Evolutionary conservation across 2,329 filamentous ascomycete species (phyloP).

Genomic region (Lasiodiplodia gonubiensis): DNA sequence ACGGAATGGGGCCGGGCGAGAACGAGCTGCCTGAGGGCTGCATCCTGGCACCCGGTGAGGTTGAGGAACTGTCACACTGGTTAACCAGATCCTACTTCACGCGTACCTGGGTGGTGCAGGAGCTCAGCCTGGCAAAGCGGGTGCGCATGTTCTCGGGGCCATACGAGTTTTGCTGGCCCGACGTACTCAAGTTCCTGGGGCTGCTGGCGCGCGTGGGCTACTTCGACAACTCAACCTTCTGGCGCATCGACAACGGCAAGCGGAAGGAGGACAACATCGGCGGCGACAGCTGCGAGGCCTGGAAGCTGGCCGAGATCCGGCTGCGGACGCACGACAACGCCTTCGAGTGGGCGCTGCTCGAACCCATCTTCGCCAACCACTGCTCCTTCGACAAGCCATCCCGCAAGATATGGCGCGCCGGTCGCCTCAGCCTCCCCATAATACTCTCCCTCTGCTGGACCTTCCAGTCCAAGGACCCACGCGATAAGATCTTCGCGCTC

Average conservation of each 20-base stretch:
- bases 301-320: conserved; percentile 14
- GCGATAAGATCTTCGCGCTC: conserved; percentile 14
- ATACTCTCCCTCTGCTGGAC: background rate
- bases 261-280: conserved; percentile 5
- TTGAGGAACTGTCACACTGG: conserved; percentile 6
- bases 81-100: conserved; percentile 15
- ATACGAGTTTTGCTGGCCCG: conserved; percentile 11
- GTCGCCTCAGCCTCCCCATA: background rate
- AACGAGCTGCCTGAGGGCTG: background rate
- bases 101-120: conserved; percentile 21
- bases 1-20: background rate
- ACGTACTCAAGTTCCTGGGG: conserved; percentile 16
- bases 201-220: conserved; percentile 11
- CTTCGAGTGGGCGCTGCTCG: conserved; percentile 8
- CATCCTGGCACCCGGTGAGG: background rate
- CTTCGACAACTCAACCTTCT: conserved; percentile 13
- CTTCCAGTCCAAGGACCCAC: conserved; percentile 10
- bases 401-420: background rate
- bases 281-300: conserved; percentile 12
- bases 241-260: conserved; percentile 11
- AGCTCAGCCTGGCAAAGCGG: conserved; percentile 17
- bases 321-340: conserved; percentile 7
- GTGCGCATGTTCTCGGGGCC: background rate
- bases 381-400: background rate
- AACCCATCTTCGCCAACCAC: background rate